Evolutionary conservation across 352 stramenopile species (phyloP), one percentile per base, ranked within the genome.

Genomic region (Phytophthora brassicae): DNA sequence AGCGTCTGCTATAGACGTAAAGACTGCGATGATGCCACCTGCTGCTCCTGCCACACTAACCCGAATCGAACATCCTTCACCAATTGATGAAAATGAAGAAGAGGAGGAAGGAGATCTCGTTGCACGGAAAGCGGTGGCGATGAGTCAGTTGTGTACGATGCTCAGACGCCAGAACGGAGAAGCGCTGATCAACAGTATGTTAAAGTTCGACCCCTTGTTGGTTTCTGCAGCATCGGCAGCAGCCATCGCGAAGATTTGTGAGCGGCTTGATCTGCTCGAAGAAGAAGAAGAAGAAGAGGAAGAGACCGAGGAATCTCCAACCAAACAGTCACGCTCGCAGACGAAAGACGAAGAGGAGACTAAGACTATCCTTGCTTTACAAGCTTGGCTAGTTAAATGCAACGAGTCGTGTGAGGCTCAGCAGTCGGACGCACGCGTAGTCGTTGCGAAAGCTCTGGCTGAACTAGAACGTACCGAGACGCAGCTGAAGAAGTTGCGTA

Each of bases 341-440:
- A 20, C 50, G 68, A 31, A 52, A 62, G 44, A 66, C 9, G 49
- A 71, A 7, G 69, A 79, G 24, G 70, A 60, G 17, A 16, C 36
- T 2, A 60, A 68, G 24, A 46, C 64, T 8, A 56, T 85, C n/a
- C 35, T 78, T n/a, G 82, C 76, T 8, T 67, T 89, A 22, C 68
- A 88, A 24, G 74, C 85, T 14, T 90, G 80, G 80, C 59, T 88
- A 0, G 28, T 57, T 3, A 88, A 90, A 45, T 90, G 77, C 51
- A 66, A 79, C 55, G 78, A 85, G 55, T 76, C 61, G 49, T 90
- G 74, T 33, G 31, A 68, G 16, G 68, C 58, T 0, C 75, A 81
- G 36, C 64, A 84, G 19, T 67, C 54, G 1, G 74, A 80, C 41
- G 70, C 73, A 6, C 51, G 65, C 0, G 59, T 77, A 6, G 61